These are phyloP conservation scores for Zelopaecilomyces penicillatus DNA, from an alignment of 2,329 filamentous ascomycete genomes.

Conservation along the genomic window DNA sequence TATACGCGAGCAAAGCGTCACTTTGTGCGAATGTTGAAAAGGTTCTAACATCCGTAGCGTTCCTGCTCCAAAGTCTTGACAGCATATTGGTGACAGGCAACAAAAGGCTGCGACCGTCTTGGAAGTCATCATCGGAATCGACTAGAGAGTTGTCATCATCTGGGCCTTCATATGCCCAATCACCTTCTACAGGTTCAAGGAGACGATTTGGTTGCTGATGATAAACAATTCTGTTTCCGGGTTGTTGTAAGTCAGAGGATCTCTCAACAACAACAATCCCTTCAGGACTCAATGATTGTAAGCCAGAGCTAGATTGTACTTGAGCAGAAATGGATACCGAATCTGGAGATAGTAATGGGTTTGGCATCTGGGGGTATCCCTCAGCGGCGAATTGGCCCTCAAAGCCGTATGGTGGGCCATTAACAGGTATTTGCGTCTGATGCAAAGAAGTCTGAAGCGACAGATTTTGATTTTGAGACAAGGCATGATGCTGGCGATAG, in stretches of 20 bases:
- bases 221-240: too few species aligned
- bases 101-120: constrained; percentile 29
- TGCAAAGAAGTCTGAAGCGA: constrained; percentile 6
- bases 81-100: constrained; percentile 29
- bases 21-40: constrained; percentile 42
- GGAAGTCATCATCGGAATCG: constrained; percentile 50
- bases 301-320: not conserved
- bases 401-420: not conserved
- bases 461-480: constrained; percentile 2
- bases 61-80: constrained; percentile 16
- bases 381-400: constrained; percentile 2
- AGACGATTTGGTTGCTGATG: not conserved
- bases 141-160: constrained; percentile 56
- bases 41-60: constrained; percentile 37
- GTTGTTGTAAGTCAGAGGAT: too few species aligned
- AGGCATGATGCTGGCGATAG: constrained; percentile 4
- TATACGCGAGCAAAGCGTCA: constrained; percentile 54
- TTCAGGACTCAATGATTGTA: not conserved
- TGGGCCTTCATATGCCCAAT: constrained; percentile 19
- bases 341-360: constrained; percentile 12
- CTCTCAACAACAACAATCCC: too few species aligned
- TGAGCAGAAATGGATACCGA: constrained; percentile 2
- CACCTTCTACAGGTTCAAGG: constrained; percentile 4
- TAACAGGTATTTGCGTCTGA: constrained; percentile 2
- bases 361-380: constrained; percentile 11